phyloP scores from a whole-genome alignment of 2,329 filamentous ascomycete genomes.

The Penicillium sp. region DNA sequence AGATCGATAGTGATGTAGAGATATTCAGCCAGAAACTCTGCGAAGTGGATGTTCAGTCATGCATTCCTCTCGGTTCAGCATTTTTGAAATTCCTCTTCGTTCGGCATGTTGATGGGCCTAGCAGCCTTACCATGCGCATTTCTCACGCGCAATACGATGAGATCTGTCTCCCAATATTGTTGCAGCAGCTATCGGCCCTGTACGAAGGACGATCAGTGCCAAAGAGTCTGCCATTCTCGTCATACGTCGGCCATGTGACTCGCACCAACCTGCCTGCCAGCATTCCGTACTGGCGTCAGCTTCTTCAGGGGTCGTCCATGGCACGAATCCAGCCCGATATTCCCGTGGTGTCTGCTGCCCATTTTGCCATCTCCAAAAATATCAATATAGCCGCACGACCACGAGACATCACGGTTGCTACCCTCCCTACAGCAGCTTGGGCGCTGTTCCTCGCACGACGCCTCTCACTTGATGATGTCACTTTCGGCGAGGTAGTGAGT shows the following conservation, averaged over 20 bases:
- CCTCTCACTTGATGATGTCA: constrained; percentile 50
- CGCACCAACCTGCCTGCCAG: constrained; percentile 35
- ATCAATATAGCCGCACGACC: constrained; percentile 46
- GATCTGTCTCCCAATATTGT: constrained; percentile 58
- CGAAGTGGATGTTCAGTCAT: constrained; percentile 51
- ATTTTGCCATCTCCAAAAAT: constrained; percentile 11
- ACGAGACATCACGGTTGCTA: constrained; percentile 56
- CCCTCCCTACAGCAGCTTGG: constrained; percentile 61
- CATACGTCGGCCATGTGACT: constrained; percentile 33
- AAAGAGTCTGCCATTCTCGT: constrained; percentile 35
- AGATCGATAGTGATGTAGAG: constrained; percentile 48
- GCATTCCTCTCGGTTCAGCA: constrained; percentile 54
- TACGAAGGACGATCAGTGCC: constrained; percentile 36
- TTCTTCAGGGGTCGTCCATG: constrained; percentile 53
- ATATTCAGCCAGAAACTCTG: constrained; percentile 51
- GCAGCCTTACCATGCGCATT: constrained; percentile 51
- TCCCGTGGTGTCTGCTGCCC: constrained; percentile 1
- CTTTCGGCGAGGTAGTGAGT: constrained; percentile 61
- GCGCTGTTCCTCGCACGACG: constrained; percentile 56
- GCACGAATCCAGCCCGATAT: constrained; percentile 20
- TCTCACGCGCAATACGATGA: constrained; percentile 66
- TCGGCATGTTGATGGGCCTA: constrained; percentile 7
- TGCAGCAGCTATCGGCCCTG: constrained; percentile 55
- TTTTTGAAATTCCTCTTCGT: constrained; percentile 57
- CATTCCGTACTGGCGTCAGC: constrained; percentile 50